Conservation (phyloP, 1,284 basidiomycete genomes). For the Malassezia sp. region DNA sequence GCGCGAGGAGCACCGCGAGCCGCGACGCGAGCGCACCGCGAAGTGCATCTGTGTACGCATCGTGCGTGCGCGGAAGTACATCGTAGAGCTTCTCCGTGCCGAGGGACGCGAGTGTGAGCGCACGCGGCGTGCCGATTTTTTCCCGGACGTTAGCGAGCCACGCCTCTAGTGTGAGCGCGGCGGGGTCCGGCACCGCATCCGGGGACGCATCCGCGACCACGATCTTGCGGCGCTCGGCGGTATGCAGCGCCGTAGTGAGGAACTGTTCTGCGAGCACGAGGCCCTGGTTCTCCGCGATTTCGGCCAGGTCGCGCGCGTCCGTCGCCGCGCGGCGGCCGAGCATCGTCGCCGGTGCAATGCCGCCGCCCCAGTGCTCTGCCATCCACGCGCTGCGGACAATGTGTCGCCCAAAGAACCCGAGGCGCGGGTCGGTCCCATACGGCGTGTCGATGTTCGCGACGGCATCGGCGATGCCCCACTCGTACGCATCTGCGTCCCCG, state of each 20-base stretch:
- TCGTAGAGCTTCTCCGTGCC: conserved; percentile 24
- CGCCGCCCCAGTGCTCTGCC: conserved; percentile 36
- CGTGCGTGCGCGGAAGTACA: conserved; percentile 15
- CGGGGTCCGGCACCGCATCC: conserved; percentile 13
- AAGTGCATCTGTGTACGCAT: conserved; percentile 16
- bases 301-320: conserved; percentile 10
- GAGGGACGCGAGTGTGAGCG: conserved; percentile 5
- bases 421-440: conserved; percentile 27
- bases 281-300: conserved; percentile 19
- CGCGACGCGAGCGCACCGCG: conserved; percentile 1
- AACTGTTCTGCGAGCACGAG: conserved; percentile 28
- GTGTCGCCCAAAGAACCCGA: conserved; percentile 37
- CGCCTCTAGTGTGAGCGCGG: conserved; percentile 17
- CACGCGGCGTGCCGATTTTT: conserved; percentile 10
- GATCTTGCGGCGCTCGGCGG: conserved; percentile 26
- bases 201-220: conserved; percentile 27
- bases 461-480: conserved; percentile 1
- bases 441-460: neutral
- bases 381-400: conserved; percentile 40
- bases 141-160: conserved; percentile 20
- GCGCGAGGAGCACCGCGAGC: conserved; percentile 1
- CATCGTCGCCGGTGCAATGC: conserved; percentile 30
- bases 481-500: conserved; percentile 1
- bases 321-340: conserved; percentile 19
- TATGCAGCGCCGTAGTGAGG: conserved; percentile 22